Evolutionary conservation across 768 basidiomycete species (phyloP).

Genomic region (Leccinum fibrillosum): DNA sequence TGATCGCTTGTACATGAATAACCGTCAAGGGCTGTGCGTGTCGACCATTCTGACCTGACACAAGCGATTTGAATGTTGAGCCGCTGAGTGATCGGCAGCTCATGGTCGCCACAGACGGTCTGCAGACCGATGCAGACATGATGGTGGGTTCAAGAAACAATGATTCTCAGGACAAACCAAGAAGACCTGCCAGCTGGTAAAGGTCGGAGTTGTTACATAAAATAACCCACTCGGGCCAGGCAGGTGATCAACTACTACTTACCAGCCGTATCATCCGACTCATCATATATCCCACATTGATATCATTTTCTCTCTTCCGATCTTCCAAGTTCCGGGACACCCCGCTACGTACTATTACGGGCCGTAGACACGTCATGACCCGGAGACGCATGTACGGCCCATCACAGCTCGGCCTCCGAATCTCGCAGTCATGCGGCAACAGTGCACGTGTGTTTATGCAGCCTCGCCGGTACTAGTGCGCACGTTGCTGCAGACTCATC

Average conservation of each 20-base stretch:
- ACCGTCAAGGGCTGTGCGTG: background rate
- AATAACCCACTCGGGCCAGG: background rate
- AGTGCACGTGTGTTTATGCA: background rate
- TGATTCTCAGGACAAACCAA: conserved; percentile 14
- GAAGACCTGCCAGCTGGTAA: background rate
- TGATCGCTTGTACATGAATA: background rate
- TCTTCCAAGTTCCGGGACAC: conserved; percentile 6
- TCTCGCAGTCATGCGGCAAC: conserved; percentile 8
- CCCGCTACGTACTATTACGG: conserved; percentile 2
- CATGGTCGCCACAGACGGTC: conserved; percentile 25
- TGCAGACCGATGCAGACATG: conserved; percentile 32
- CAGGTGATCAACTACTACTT: background rate
- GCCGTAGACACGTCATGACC: background rate
- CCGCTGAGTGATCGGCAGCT: conserved; percentile 21
- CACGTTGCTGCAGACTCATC: background rate
- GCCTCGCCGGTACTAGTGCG: background rate
- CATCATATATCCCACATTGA: background rate
- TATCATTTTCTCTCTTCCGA: background rate
- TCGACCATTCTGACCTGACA: conserved; percentile 20
- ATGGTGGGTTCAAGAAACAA: conserved; percentile 22
- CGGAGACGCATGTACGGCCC: background rate
- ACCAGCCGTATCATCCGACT: conserved; percentile 5
- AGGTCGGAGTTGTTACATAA: conserved; percentile 28
- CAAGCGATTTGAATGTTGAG: conserved; percentile 16
- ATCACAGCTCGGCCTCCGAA: conserved; percentile 9